Evolutionary conservation across 805 yeast genomes (phyloP).

Genomic region (Sugiyamaella floridensis): DNA sequence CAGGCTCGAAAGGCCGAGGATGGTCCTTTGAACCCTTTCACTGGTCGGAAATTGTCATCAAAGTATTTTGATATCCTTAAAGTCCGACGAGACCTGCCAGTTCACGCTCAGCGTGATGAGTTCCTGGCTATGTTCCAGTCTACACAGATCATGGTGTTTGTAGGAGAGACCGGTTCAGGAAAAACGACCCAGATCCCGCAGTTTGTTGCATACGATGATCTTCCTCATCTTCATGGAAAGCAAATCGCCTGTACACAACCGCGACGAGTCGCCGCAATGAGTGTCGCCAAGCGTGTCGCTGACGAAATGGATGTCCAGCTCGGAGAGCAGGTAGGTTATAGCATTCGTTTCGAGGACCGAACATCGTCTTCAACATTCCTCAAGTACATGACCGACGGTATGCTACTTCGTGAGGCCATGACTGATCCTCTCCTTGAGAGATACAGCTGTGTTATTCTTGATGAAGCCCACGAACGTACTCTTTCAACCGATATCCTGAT

Average conservation of each 20-base stretch:
- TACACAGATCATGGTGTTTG: constrained; percentile 93
- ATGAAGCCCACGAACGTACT: constrained; percentile 98
- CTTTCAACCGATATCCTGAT: constrained; percentile 92
- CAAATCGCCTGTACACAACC: constrained; percentile 96
- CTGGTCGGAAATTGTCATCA: constrained; percentile 53
- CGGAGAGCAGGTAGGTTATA: constrained; percentile 94
- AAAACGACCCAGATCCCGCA: constrained; percentile 98
- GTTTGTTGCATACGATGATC: constrained; percentile 84
- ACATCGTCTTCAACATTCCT: constrained; percentile 73
- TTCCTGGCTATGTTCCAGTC: constrained; percentile 76
- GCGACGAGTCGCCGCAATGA: constrained; percentile 98
- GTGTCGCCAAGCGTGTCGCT: constrained; percentile 95
- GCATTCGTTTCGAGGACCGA: constrained; percentile 87
- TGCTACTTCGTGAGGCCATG: constrained; percentile 96
- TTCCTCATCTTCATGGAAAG: constrained; percentile 77
- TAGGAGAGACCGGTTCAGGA: constrained; percentile 99
- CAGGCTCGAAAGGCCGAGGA: constrained; percentile 33
- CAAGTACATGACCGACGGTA: constrained; percentile 98
- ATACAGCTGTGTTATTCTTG: constrained; percentile 86
- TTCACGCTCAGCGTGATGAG: constrained; percentile 86
- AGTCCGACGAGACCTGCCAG: constrained; percentile 81
- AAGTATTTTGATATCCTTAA: constrained; percentile 73
- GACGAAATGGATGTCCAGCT: constrained; percentile 91
- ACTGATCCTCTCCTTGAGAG: constrained; percentile 76
- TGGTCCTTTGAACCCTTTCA: constrained; percentile 68